Conservation (phyloP, 2,329 filamentous ascomycete species). For the Penicillium hordei region DNA sequence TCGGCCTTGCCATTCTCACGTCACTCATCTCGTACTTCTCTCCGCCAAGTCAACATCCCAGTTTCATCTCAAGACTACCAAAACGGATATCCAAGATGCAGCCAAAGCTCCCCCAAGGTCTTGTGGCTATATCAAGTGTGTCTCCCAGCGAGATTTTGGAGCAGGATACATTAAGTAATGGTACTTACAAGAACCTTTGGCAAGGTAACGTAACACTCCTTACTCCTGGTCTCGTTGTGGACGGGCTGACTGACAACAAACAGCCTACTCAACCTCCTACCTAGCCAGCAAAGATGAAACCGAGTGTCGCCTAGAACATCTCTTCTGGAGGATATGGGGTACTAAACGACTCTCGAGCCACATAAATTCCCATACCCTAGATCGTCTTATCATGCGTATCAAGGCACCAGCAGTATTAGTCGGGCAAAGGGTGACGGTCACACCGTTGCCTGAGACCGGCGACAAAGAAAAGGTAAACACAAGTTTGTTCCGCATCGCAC, state of each 20-base stretch:
- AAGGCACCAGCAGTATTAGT: slow-evolving; percentile 30
- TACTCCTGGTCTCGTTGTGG: not conserved
- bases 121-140: slow-evolving; percentile 43
- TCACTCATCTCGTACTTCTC: not conserved
- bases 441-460: not conserved
- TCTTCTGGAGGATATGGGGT: slow-evolving; percentile 56
- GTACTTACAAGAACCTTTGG: slow-evolving; percentile 49
- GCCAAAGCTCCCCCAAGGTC: slow-evolving; percentile 40
- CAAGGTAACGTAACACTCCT: slow-evolving; percentile 40
- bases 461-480: slow-evolving; percentile 2
- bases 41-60: not conserved
- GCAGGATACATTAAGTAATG: slow-evolving; percentile 39
- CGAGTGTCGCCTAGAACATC: slow-evolving; percentile 50
- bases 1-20: not conserved
- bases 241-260: not conserved
- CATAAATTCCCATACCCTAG: slow-evolving; percentile 43
- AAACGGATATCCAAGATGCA: slow-evolving; percentile 32
- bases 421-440: not conserved
- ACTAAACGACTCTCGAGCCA: slow-evolving; percentile 38
- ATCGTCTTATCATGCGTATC: slow-evolving; percentile 47
- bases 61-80: not conserved
- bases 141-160: slow-evolving; percentile 40
- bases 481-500: not conserved
- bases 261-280: slow-evolving; percentile 50
- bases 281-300: slow-evolving; percentile 42